These are phyloP conservation scores for Neopestalotiopsis sp. DNA, from an alignment of 2,329 filamentous ascomycete species.

Conservation along the genomic window DNA sequence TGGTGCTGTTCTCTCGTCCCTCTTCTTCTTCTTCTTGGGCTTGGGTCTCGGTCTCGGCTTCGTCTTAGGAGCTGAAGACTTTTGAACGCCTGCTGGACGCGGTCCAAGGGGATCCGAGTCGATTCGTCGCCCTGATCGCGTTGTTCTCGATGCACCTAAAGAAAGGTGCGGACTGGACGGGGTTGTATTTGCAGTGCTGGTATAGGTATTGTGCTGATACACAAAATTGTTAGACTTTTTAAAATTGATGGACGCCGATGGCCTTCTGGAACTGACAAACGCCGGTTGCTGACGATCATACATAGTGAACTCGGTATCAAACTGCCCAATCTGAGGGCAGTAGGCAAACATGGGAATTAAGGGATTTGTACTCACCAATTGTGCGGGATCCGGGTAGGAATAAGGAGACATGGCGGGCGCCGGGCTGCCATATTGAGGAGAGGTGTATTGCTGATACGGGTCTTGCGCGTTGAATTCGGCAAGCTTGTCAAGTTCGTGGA, in stretches of 20 bases:
- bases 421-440: conserved; percentile 12
- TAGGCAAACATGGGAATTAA: not conserved
- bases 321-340: not conserved
- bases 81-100: conserved; percentile 37
- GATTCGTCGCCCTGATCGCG: conserved; percentile 41
- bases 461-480: conserved; percentile 6
- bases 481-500: conserved; percentile 2
- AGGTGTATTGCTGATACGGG: not conserved
- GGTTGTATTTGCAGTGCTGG: conserved; percentile 58
- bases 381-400: conserved; percentile 12
- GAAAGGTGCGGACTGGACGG: conserved; percentile 50
- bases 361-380: not conserved
- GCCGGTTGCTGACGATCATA: not conserved
- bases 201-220: conserved; percentile 26
- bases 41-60: conserved; percentile 43
- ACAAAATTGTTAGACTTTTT: not conserved
- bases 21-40: conserved; percentile 37
- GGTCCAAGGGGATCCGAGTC: conserved; percentile 34
- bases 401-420: conserved; percentile 1
- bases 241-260: not conserved
- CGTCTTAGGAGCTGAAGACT: conserved; percentile 43
- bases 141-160: conserved; percentile 25
- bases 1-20: conserved; percentile 43
- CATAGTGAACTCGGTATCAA: not conserved
- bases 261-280: not conserved